These are phyloP conservation scores for Cornus florida DNA, from an alignment of 148 eudicot species.

Conservation along the genomic window DNA sequence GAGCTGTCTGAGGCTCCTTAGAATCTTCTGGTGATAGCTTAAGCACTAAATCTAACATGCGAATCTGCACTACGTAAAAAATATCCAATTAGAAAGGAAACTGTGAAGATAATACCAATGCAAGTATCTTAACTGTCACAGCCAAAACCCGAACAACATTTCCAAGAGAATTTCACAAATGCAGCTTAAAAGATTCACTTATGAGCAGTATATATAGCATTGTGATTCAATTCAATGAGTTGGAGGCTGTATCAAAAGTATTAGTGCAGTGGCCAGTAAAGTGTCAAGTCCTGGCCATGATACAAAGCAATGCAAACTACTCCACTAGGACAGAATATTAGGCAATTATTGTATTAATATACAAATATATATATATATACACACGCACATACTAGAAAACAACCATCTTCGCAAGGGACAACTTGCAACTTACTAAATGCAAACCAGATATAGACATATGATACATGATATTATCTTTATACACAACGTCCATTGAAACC, in stretches of 20 bases:
- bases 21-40: conserved; percentile 80
- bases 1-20: conserved; percentile 83
- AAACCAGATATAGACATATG: not conserved
- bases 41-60: conserved; percentile 87
- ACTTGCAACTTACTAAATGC: not conserved
- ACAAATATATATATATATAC: no score
- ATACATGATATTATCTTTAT: not conserved
- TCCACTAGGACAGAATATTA: not conserved
- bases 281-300: not conserved
- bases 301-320: not conserved
- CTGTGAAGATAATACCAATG: not conserved
- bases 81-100: not conserved
- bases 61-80: conserved; percentile 58
- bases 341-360: not conserved
- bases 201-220: no score
- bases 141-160: not conserved
- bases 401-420: not conserved
- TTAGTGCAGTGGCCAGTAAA: not conserved
- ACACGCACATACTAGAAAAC: not conserved
- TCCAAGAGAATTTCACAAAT: not conserved
- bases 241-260: not conserved
- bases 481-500: not conserved
- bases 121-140: not conserved
- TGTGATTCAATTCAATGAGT: no score
- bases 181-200: no score